Percentiles rank a stretch among this genome's conserved stretches.
These are phyloP conservation scores for Xanthoceras sorbifolium DNA, from an alignment of 345 rosid species.

Conservation along the genomic window DNA sequence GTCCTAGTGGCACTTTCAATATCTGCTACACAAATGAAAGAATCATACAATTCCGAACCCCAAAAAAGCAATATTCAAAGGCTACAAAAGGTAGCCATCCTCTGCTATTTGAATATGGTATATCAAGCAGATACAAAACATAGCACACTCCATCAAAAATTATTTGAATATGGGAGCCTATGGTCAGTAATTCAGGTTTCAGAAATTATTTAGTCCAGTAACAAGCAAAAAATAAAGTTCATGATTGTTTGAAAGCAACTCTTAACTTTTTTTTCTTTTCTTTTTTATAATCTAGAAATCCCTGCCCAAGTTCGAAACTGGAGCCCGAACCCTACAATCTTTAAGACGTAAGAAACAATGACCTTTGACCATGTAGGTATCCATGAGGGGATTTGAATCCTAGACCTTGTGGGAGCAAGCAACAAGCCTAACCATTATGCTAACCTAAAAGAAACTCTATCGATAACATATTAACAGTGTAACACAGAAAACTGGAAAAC, in stretches of 20 bases:
- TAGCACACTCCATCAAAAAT: no score
- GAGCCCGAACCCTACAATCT: no score
- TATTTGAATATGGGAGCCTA: neutral
- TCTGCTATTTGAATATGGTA: neutral
- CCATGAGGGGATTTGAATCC: no score
- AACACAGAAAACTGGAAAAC: no score
- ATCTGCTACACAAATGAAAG: neutral
- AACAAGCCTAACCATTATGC: no score
- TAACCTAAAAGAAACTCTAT: neutral
- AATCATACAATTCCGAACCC: neutral
- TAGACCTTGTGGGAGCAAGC: no score
- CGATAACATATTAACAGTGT: neutral
- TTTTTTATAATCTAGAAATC: no score
- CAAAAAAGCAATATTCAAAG: neutral
- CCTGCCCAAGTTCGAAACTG: no score
- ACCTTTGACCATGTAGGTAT: no score
- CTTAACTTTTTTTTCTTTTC: no score
- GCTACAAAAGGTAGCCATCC: neutral
- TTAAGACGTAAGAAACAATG: no score
- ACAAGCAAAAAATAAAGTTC: neutral
- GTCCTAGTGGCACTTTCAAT: neutral
- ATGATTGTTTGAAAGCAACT: no score
- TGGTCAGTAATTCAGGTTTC: neutral
- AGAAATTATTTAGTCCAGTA: neutral
- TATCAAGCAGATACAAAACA: neutral